Evolutionary conservation across 345 rosid genomes (phyloP).

Genomic region (Arabidopsis arenosa): DNA sequence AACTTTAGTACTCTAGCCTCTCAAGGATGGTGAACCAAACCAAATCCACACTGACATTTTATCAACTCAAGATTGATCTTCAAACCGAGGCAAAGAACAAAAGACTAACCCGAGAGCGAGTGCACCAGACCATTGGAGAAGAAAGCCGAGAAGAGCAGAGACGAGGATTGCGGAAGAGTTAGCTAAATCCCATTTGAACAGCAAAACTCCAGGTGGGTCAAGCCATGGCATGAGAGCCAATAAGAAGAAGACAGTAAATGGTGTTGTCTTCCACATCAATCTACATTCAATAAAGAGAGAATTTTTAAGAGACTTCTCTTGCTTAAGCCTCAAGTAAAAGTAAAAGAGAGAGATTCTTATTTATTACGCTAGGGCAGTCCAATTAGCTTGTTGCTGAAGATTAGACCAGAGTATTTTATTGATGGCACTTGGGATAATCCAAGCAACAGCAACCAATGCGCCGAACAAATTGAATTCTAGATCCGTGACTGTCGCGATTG

Average conservation of each 20-base stretch:
- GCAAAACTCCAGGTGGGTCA: constrained; percentile 89
- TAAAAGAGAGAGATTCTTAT: constrained; percentile 45
- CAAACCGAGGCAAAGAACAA: neutral
- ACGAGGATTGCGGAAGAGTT: constrained; percentile 69
- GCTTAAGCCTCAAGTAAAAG: constrained; percentile 28
- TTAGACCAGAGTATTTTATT: constrained; percentile 95
- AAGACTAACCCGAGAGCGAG: constrained; percentile 85
- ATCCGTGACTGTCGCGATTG: constrained; percentile 87
- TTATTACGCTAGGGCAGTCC: constrained; percentile 93
- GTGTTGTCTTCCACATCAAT: constrained; percentile 99
- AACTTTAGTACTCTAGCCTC: neutral
- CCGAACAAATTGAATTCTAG: constrained; percentile 83
- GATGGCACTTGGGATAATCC: constrained; percentile 91
- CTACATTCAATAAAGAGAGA: constrained; percentile 48
- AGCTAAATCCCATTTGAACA: constrained; percentile 75
- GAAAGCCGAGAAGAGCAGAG: constrained; percentile 89
- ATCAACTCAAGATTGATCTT: constrained; percentile 12
- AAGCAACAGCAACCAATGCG: constrained; percentile 74
- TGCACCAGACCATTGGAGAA: constrained; percentile 97
- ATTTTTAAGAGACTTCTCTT: neutral
- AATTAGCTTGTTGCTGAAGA: constrained; percentile 85
- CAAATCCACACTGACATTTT: neutral
- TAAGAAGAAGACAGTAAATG: constrained; percentile 77
- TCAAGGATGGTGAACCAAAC: neutral
- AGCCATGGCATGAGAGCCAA: constrained; percentile 89